Percentiles rank a stretch among this genome's conserved stretches.
Conservation (phyloP, 2,329 filamentous ascomycete species). For the Apiospora sp. region DNA sequence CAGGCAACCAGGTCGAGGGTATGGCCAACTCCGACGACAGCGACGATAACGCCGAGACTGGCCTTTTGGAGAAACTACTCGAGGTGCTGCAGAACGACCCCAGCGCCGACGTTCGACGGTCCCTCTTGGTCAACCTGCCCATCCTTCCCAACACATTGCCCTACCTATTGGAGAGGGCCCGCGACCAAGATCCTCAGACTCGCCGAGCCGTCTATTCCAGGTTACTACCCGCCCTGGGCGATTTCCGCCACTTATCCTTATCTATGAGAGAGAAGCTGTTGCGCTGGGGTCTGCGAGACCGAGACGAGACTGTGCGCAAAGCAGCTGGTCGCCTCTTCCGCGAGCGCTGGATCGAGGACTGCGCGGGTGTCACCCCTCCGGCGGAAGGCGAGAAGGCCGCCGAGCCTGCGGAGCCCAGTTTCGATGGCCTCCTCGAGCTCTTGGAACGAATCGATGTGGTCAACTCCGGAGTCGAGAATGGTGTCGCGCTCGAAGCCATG, state of each 20-base stretch:
- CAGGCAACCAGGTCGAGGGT: slow-evolving; percentile 78
- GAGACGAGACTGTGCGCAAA: slow-evolving; percentile 93
- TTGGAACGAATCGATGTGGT: slow-evolving; percentile 93
- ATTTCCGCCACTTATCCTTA: slow-evolving; percentile 92
- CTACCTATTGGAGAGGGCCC: slow-evolving; percentile 86
- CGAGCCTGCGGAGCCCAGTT: slow-evolving; percentile 69
- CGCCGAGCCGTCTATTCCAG: slow-evolving; percentile 86
- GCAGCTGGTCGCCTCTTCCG: slow-evolving; percentile 89
- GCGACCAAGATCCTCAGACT: slow-evolving; percentile 87
- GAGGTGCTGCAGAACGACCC: slow-evolving; percentile 93
- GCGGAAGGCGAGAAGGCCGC: slow-evolving; percentile 63
- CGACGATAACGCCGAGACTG: slow-evolving; percentile 71
- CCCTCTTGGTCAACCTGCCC: slow-evolving; percentile 89
- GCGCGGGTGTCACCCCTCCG: slow-evolving; percentile 72
- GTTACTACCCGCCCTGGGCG: slow-evolving; percentile 85
- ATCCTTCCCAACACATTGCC: slow-evolving; percentile 83
- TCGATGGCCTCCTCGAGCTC: slow-evolving; percentile 87
- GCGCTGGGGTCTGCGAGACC: slow-evolving; percentile 91
- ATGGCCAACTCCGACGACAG: slow-evolving; percentile 75
- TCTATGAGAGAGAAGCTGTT: slow-evolving; percentile 95
- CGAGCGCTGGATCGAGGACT: slow-evolving; percentile 98
- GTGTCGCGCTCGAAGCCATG: slow-evolving; percentile 94
- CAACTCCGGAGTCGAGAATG: slow-evolving; percentile 87
- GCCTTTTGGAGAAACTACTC: slow-evolving; percentile 82
- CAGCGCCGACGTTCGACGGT: slow-evolving; percentile 89